phyloP scores from a whole-genome alignment of 2,329 filamentous ascomycete species.

The Lasiodiplodia sp. region DNA sequence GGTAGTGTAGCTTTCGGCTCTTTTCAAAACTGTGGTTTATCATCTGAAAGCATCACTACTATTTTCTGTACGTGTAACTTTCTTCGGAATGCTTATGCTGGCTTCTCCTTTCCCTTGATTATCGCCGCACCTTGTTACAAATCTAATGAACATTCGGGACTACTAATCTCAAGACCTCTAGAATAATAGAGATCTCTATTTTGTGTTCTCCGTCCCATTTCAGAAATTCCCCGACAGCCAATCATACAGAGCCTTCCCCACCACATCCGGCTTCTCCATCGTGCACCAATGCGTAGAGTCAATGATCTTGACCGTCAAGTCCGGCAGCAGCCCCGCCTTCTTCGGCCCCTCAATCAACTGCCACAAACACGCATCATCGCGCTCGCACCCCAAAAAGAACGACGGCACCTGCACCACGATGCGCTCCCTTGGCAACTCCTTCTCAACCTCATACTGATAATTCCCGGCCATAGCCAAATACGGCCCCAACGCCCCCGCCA shows the following conservation, averaged over 20 bases:
- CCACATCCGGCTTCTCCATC: slow-evolving; percentile 46
- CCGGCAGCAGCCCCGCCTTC: slow-evolving; percentile 39
- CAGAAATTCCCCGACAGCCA: slow-evolving; percentile 34
- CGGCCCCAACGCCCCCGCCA: slow-evolving; percentile 48
- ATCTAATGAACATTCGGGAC: too few species aligned
- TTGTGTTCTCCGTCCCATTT: neutral
- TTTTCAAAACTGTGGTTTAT: too few species aligned
- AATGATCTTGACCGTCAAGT: slow-evolving; percentile 44
- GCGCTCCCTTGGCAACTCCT: slow-evolving; percentile 35
- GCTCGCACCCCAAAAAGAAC: slow-evolving; percentile 44
- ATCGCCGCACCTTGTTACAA: too few species aligned
- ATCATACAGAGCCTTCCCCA: slow-evolving; percentile 32
- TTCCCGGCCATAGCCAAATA: slow-evolving; percentile 42
- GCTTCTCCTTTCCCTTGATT: too few species aligned
- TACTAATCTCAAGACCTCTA: too few species aligned
- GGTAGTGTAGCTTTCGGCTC: too few species aligned
- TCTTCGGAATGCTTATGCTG: too few species aligned
- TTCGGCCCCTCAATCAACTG: slow-evolving; percentile 41
- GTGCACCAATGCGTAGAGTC: slow-evolving; percentile 47
- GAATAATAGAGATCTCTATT: too few species aligned
- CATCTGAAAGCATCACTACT: too few species aligned
- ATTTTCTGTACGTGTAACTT: too few species aligned
- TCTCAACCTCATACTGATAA: slow-evolving; percentile 40
- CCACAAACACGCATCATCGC: slow-evolving; percentile 46
- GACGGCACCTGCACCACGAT: slow-evolving; percentile 45